phyloP scores from a whole-genome alignment of 306 rosid genomes.

The Inga laurina region DNA sequence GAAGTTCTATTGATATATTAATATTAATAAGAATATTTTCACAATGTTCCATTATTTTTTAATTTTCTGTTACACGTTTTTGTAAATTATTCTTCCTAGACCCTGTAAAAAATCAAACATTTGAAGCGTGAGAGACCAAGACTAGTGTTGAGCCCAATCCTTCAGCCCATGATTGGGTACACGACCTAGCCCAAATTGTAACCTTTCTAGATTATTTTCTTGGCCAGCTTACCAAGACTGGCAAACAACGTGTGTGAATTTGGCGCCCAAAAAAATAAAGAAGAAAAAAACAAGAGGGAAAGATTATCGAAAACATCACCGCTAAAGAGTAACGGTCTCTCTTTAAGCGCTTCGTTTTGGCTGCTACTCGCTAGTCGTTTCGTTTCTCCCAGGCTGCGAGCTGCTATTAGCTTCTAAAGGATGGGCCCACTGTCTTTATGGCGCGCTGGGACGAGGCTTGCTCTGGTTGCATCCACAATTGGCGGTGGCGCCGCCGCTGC shows the following conservation, averaged over 20 bases:
- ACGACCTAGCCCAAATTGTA: not conserved
- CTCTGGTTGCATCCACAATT: conserved; percentile 53
- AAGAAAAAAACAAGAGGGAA: too few relatives aligned
- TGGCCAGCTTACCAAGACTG: not conserved
- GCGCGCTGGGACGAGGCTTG: conserved; percentile 72
- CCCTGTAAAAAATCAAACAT: not conserved
- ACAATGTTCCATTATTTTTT: not conserved
- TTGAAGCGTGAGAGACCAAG: not conserved
- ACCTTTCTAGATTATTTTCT: not conserved
- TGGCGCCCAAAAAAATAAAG: not conserved
- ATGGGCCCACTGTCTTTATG: conserved; percentile 75
- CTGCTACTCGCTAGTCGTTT: not conserved
- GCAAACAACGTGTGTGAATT: not conserved
- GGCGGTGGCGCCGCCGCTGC: conserved; percentile 72
- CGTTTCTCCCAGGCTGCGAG: not conserved
- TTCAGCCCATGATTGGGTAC: not conserved
- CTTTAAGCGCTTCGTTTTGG: not conserved
- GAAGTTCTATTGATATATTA: too few relatives aligned
- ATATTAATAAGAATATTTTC: too few relatives aligned
- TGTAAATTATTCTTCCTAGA: too few relatives aligned
- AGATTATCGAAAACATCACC: too few relatives aligned
- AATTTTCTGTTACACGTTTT: too few relatives aligned
- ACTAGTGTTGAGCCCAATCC: not conserved
- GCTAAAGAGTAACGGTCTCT: not conserved
- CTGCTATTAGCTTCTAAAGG: not conserved